These are phyloP conservation scores for Gracilaria vermiculophylla DNA, from an alignment of 23 red algal genomes.

Conservation along the genomic window DNA sequence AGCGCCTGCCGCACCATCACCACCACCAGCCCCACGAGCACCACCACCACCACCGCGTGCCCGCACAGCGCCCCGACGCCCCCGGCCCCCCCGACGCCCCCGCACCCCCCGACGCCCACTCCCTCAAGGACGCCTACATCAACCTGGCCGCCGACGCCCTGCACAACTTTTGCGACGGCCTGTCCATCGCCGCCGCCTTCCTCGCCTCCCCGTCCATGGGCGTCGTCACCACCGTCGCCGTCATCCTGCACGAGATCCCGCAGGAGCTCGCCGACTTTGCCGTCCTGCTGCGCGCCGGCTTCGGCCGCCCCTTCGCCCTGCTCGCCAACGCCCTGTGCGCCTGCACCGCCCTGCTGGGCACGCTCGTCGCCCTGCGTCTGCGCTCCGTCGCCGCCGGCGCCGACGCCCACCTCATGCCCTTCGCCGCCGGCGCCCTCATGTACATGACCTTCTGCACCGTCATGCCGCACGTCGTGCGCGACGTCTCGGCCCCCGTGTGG, in stretches of 20 bases:
- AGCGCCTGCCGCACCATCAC: slow-evolving; percentile 4
- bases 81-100: neutral
- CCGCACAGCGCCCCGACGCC: neutral
- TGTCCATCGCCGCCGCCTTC: slow-evolving; percentile 73
- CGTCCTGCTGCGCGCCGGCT: slow-evolving; percentile 65
- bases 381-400: slow-evolving; percentile 6
- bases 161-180: slow-evolving; percentile 91
- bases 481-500: neutral
- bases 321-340: slow-evolving; percentile 61
- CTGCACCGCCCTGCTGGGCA: slow-evolving; percentile 59
- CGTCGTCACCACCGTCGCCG: slow-evolving; percentile 63
- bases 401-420: slow-evolving; percentile 23
- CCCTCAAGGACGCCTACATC: slow-evolving; percentile 46
- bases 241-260: slow-evolving; percentile 88
- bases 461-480: slow-evolving; percentile 60
- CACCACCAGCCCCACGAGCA: slow-evolving; percentile 21
- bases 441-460: slow-evolving; percentile 78
- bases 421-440: slow-evolving; percentile 78
- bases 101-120: neutral
- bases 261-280: slow-evolving; percentile 90
- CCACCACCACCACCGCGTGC: neutral
- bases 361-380: slow-evolving; percentile 20
- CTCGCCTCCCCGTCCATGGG: slow-evolving; percentile 41
- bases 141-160: slow-evolving; percentile 81
- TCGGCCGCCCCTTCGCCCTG: slow-evolving; percentile 45